Evolutionary conservation across 2,329 filamentous ascomycete species (phyloP), one percentile per base, ranked within the genome.

Genomic region (Talaromyces islandicus): DNA sequence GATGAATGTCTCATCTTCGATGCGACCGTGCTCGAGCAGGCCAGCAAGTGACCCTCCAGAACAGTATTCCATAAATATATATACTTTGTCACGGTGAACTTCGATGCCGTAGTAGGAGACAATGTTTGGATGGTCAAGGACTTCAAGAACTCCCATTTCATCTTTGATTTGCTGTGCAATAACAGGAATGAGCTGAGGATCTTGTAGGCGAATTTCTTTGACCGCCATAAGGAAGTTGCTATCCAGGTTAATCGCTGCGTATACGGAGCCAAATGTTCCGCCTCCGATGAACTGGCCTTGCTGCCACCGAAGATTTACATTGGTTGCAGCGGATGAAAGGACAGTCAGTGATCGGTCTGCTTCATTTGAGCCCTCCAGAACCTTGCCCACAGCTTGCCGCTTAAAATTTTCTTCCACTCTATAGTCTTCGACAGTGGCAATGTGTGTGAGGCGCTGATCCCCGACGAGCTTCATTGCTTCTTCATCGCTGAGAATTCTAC

Each of bases 1-100:
- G 63, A 96, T 93, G 63, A 97, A 92, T 59, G 92, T 94, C 74
- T 99, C 94, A 71, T 97, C 95, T 78, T 97, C 94, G 64, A 99
- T 97, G 46, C 94, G 89, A 12, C 94, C 94, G 70, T 99, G 93
- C 73, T 99, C 94, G 48, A 99, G 81, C 57, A 99, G 79, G 56
- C 85, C 89, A 48, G 94, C 92, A 54, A 99, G 81, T 17, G 93
- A 97, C 21, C 94, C 94, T 56, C 94, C 93, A 4, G 92, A 95
- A 75, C 94, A 99, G 76, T 96, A 97, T 75, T 99, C 94, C 94
- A 99, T 99, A 73, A 99, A 99, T 66, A 99, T 97, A 76, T 97
- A 99, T n/a, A 99, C 94, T 71, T 96, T 94, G 80, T 99, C 94
- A 64, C 94, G 86, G 76, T 99, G 94, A 2, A 97, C 94, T 75